A percentile compares a stretch with the other conserved stretches of the same genome.
Conservation (phyloP, 208 protist species). For the Trypanosoma rangeli region DNA sequence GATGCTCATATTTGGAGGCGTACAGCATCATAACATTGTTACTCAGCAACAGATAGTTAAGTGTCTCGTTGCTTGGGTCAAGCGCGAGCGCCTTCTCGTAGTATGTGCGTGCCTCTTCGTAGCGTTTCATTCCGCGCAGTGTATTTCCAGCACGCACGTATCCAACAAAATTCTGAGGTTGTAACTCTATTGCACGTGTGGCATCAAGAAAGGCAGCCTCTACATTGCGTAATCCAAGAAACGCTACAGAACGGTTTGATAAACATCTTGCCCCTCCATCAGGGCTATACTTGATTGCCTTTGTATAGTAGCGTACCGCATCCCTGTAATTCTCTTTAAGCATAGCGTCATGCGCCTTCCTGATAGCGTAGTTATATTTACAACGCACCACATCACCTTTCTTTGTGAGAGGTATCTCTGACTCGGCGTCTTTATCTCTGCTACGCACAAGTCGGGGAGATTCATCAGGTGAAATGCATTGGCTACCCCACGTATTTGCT, state of each 20-base stretch:
- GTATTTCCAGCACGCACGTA: constrained; percentile 82
- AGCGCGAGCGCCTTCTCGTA: constrained; percentile 58
- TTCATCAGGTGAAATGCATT: neutral
- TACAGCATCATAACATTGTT: constrained; percentile 75
- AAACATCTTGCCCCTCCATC: constrained; percentile 62
- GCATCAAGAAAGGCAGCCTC: constrained; percentile 61
- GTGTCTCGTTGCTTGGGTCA: constrained; percentile 39
- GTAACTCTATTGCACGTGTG: constrained; percentile 51
- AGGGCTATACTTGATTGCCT: constrained; percentile 52
- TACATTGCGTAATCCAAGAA: constrained; percentile 46
- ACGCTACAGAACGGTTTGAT: constrained; percentile 74
- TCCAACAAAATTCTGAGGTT: constrained; percentile 53
- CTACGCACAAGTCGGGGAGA: neutral
- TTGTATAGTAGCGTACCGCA: constrained; percentile 68
- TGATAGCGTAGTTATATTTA: constrained; percentile 46
- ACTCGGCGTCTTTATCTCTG: neutral
- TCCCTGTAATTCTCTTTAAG: constrained; percentile 52
- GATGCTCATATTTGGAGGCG: constrained; percentile 23
- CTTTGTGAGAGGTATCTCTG: neutral
- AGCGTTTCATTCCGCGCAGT: constrained; percentile 64
- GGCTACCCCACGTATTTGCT: neutral
- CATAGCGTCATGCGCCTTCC: constrained; percentile 58
- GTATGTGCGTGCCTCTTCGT: constrained; percentile 61
- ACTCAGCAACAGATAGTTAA: constrained; percentile 49
- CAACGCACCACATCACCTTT: neutral